These are phyloP conservation scores for Graphilbum sp. DNA, from an alignment of 2,329 filamentous ascomycete species.

Conservation along the genomic window DNA sequence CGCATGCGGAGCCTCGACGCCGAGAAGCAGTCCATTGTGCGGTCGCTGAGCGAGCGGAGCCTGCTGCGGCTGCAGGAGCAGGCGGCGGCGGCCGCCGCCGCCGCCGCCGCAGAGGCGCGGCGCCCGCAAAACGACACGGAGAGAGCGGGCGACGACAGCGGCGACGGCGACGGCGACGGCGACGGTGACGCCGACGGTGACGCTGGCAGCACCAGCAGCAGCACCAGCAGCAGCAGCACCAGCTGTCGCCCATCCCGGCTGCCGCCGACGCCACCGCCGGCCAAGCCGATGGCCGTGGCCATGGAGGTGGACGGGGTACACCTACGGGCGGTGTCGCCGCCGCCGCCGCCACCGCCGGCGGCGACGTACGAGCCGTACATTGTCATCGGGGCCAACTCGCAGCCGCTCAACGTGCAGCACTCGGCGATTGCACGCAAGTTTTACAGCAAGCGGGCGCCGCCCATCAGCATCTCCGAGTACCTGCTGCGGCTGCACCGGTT, in stretches of 20 bases:
- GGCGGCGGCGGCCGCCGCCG: conserved; percentile 17
- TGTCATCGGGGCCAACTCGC: conserved; percentile 50
- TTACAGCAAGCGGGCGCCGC: conserved; percentile 74
- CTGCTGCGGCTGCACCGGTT: conserved; percentile 73
- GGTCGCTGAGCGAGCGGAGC: conserved; percentile 39
- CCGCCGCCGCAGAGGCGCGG: too few species aligned
- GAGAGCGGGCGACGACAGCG: neutral
- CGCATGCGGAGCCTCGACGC: conserved; percentile 29
- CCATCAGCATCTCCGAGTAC: conserved; percentile 72
- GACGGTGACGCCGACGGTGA: conserved; percentile 8
- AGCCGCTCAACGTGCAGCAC: conserved; percentile 63
- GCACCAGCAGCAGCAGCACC: neutral
- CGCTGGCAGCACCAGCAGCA: too few species aligned
- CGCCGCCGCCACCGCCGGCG: conserved; percentile 23
- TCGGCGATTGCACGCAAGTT: conserved; percentile 82
- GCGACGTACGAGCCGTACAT: conserved; percentile 33
- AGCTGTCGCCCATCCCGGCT: conserved; percentile 1
- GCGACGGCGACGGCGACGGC: too few species aligned
- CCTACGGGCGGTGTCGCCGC: conserved; percentile 18
- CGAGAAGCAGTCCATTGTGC: conserved; percentile 43
- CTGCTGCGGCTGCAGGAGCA: conserved; percentile 27
- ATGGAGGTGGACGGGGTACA: conserved; percentile 34
- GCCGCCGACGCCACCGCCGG: conserved; percentile 9
- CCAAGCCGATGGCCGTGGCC: conserved; percentile 5
- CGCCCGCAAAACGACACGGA: neutral